phyloP scores from a whole-genome alignment of 148 eudicot genomes.

The Linanthus parryae region DNA sequence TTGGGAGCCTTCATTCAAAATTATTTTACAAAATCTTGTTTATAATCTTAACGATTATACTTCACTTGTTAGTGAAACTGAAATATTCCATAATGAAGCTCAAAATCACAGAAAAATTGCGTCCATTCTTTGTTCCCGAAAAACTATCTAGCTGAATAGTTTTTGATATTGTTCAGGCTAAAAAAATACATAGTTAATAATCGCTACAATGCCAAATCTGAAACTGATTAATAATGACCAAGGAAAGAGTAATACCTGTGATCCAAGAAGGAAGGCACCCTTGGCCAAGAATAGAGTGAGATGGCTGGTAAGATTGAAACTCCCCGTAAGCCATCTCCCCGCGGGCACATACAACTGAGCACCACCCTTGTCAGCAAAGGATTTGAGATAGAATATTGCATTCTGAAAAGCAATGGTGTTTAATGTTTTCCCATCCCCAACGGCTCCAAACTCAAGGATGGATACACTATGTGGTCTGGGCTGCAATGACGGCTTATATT shows the following conservation, averaged over 20 bases:
- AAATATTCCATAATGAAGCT: no score
- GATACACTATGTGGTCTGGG: slow-evolving; percentile 63
- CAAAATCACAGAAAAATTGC: no score
- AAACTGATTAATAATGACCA: no score
- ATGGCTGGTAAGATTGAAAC: slow-evolving; percentile 58
- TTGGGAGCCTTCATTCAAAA: no score
- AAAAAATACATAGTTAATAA: no score
- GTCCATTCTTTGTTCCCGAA: no score
- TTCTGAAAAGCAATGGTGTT: slow-evolving; percentile 56
- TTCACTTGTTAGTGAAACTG: no score
- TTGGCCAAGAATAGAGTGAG: slow-evolving; percentile 61
- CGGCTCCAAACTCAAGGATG: slow-evolving; percentile 54
- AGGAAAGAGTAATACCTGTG: slow-evolving; percentile 37
- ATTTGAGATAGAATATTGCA: slow-evolving; percentile 55
- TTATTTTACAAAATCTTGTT: no score
- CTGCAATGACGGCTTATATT: slow-evolving; percentile 32
- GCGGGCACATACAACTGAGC: slow-evolving; percentile 55
- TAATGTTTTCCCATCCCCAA: slow-evolving; percentile 52
- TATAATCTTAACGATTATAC: no score
- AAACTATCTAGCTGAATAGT: no score
- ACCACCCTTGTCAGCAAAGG: slow-evolving; percentile 62
- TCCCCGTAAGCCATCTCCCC: slow-evolving; percentile 55
- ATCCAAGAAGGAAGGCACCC: slow-evolving; percentile 46
- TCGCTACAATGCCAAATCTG: no score
- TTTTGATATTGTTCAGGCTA: no score